phyloP scores from a whole-genome alignment of 2,329 filamentous ascomycete species.

The Fulvia fulva region DNA sequence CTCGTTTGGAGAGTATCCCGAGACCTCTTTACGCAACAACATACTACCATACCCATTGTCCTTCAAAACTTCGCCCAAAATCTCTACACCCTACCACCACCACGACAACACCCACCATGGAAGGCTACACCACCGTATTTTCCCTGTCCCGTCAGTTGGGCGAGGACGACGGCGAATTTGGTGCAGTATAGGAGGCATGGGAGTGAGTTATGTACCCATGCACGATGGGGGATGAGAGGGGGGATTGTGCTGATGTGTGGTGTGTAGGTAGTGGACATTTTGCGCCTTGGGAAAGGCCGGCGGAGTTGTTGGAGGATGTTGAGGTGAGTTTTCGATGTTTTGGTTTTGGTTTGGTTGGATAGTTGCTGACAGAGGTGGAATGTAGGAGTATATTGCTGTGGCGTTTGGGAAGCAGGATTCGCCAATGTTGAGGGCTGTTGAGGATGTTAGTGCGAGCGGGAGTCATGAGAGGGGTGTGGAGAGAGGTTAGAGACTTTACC shows the following conservation, averaged over 20 bases:
- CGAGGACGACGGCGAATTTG: background rate
- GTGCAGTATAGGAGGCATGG: background rate
- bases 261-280: slow-evolving; percentile 15
- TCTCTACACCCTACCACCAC: background rate
- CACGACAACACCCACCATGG: background rate
- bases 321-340: no score
- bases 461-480: background rate
- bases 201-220: background rate
- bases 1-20: background rate
- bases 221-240: no score
- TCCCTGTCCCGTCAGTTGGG: background rate
- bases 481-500: background rate
- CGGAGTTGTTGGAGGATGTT: slow-evolving; percentile 26
- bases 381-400: slow-evolving; percentile 29
- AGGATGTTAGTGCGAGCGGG: background rate
- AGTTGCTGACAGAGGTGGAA: no score
- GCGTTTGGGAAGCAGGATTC: background rate
- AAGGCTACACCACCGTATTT: no score
- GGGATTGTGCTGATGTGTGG: background rate
- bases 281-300: slow-evolving; percentile 32
- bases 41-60: background rate
- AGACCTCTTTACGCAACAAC: background rate
- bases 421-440: background rate
- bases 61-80: background rate
- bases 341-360: no score